Conservation (phyloP, 768 basidiomycete genomes). For the Boletus sensibilis region DNA sequence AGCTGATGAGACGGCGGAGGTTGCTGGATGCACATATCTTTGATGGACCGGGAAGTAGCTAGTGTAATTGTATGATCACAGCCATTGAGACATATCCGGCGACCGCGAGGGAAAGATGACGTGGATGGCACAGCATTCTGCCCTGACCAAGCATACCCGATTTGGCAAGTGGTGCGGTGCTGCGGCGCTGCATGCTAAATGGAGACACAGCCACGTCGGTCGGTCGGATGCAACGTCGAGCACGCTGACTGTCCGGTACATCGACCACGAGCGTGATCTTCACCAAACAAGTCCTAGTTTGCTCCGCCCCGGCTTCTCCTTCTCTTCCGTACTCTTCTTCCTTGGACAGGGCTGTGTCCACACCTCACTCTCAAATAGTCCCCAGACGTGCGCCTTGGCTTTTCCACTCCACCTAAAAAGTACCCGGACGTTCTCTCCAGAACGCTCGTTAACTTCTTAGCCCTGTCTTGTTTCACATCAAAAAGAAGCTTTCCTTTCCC, state of each 20-base stretch:
- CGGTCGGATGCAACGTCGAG: conserved; percentile 36
- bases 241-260: conserved; percentile 6
- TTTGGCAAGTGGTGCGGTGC: conserved; percentile 30
- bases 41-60: conserved; percentile 25
- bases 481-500: conserved; percentile 35
- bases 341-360: conserved; percentile 18
- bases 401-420: conserved; percentile 18
- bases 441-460: conserved; percentile 28
- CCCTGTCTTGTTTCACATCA: conserved; percentile 31
- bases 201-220: conserved; percentile 35
- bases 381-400: conserved; percentile 9
- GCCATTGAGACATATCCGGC: no score
- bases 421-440: conserved; percentile 26
- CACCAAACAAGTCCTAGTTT: background rate
- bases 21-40: conserved; percentile 73
- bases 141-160: conserved; percentile 16
- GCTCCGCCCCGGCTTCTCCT: conserved; percentile 15
- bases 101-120: background rate
- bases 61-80: conserved; percentile 1
- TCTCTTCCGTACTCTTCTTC: conserved; percentile 1
- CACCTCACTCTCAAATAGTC: conserved; percentile 15
- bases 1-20: conserved; percentile 75
- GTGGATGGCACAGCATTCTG: conserved; percentile 23
- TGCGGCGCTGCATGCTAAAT: conserved; percentile 36
- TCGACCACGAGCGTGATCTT: conserved; percentile 9